Evolutionary conservation across 805 yeast species (phyloP).

Genomic region (Cyberlindnera veronae): DNA sequence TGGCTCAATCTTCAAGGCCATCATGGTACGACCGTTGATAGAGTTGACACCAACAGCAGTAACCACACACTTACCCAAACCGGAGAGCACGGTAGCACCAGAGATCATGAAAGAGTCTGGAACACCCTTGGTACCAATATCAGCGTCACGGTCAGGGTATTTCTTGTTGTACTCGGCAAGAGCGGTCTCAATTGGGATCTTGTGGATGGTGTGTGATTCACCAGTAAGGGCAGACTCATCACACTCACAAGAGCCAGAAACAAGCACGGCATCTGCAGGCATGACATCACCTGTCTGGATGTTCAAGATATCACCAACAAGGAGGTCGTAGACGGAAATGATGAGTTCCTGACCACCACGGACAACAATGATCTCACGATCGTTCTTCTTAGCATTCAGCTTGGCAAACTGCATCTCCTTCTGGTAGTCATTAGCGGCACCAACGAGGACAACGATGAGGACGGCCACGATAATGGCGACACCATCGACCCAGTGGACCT

Average conservation of each 20-base stretch:
- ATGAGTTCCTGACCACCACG: slow-evolving; percentile 67
- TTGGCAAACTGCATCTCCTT: slow-evolving; percentile 91
- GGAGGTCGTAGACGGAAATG: slow-evolving; percentile 67
- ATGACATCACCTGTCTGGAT: slow-evolving; percentile 93
- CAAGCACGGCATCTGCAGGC: slow-evolving; percentile 81
- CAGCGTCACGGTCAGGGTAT: slow-evolving; percentile 27
- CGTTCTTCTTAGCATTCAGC: slow-evolving; percentile 83
- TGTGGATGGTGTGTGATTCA: slow-evolving; percentile 80
- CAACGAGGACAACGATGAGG: slow-evolving; percentile 84
- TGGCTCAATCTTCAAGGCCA: slow-evolving; percentile 67
- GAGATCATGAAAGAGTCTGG: slow-evolving; percentile 86
- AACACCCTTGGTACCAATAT: slow-evolving; percentile 39
- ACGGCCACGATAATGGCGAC: slow-evolving; percentile 95
- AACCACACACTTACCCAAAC: slow-evolving; percentile 80
- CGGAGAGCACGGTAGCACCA: slow-evolving; percentile 84
- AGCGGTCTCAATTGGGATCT: slow-evolving; percentile 50
- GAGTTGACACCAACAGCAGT: slow-evolving; percentile 91
- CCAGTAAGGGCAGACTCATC: slow-evolving; percentile 95
- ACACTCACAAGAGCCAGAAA: slow-evolving; percentile 75
- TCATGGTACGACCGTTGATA: slow-evolving; percentile 88
- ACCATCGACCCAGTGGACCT: slow-evolving; percentile 98
- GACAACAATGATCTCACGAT: slow-evolving; percentile 71
- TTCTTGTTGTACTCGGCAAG: slow-evolving; percentile 29
- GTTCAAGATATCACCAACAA: slow-evolving; percentile 81
- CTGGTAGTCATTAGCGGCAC: slow-evolving; percentile 95